Evolutionary conservation across 768 basidiomycete genomes (phyloP).

Genomic region (Kwoniella europaea): DNA sequence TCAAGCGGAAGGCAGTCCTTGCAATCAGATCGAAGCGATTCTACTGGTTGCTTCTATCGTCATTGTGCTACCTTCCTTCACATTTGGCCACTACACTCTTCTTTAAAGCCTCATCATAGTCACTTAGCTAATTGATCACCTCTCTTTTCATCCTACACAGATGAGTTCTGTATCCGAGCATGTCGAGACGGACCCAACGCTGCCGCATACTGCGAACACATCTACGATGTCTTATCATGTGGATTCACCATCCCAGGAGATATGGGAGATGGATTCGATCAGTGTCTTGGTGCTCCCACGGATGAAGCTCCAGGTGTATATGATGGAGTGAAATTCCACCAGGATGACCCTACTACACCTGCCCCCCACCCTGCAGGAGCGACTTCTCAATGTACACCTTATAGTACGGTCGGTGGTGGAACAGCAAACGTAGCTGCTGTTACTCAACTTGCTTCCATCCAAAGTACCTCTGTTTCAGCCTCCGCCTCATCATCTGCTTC

Average conservation of each 20-base stretch:
- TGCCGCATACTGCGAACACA: conserved; percentile 60
- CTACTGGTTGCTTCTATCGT: neutral
- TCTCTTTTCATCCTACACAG: neutral
- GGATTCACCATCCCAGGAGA: conserved; percentile 51
- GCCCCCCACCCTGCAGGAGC: conserved; percentile 62
- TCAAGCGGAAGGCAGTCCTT: neutral
- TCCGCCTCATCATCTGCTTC: conserved; percentile 15
- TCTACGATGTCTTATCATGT: conserved; percentile 58
- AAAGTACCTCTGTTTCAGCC: conserved; percentile 10
- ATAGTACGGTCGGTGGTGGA: conserved; percentile 63
- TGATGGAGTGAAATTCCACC: conserved; percentile 59
- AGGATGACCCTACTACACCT: conserved; percentile 60
- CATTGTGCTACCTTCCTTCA: neutral
- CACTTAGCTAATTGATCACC: neutral
- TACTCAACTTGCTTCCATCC: conserved; percentile 13
- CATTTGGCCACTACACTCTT: too few relatives aligned
- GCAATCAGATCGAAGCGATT: neutral
- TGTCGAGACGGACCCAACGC: conserved; percentile 56
- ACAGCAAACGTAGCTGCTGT: conserved; percentile 31
- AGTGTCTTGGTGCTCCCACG: conserved; percentile 47
- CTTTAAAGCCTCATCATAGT: too few relatives aligned
- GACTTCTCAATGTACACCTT: conserved; percentile 67
- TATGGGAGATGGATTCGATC: conserved; percentile 39
- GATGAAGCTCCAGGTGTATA: conserved; percentile 58
- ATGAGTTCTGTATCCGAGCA: conserved; percentile 53